These are phyloP conservation scores for Withania somnifera DNA, from an alignment of 305 asterid genomes.

Conservation along the genomic window DNA sequence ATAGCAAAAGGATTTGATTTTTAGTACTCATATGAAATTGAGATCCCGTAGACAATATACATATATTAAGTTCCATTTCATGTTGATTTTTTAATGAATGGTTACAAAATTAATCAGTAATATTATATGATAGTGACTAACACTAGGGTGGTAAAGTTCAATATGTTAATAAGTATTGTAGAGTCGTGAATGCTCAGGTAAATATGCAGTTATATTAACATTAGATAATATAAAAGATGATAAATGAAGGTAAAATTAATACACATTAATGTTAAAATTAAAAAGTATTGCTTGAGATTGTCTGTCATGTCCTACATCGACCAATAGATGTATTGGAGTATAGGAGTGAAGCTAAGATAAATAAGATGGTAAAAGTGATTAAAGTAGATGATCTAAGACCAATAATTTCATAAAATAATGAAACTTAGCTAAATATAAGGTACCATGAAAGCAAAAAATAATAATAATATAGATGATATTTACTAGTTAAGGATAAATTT, in stretches of 20 bases:
- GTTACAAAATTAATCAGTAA: not conserved
- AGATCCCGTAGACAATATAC: too few relatives aligned
- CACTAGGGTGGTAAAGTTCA: not conserved
- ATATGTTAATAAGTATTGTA: too few relatives aligned
- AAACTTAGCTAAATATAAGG: not conserved
- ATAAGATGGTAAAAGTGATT: not conserved
- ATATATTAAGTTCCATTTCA: not conserved
- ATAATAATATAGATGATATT: not conserved
- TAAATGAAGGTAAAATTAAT: too few relatives aligned
- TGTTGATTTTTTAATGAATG: not conserved
- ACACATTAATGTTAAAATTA: too few relatives aligned
- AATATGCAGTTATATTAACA: too few relatives aligned
- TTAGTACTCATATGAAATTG: too few relatives aligned
- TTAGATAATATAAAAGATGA: too few relatives aligned
- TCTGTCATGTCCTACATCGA: not conserved
- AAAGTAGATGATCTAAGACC: not conserved
- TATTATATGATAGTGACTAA: not conserved
- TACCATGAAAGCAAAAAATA: not conserved
- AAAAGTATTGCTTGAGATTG: not conserved
- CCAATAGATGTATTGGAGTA: too few relatives aligned
- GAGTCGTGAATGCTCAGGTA: too few relatives aligned
- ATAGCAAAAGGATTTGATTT: not conserved
- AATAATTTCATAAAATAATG: not conserved
- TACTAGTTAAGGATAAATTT: not conserved
- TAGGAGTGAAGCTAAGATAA: not conserved